Evolutionary conservation across 1,139 yeast species (phyloP).

Genomic region (Candida frijolesensis): DNA sequence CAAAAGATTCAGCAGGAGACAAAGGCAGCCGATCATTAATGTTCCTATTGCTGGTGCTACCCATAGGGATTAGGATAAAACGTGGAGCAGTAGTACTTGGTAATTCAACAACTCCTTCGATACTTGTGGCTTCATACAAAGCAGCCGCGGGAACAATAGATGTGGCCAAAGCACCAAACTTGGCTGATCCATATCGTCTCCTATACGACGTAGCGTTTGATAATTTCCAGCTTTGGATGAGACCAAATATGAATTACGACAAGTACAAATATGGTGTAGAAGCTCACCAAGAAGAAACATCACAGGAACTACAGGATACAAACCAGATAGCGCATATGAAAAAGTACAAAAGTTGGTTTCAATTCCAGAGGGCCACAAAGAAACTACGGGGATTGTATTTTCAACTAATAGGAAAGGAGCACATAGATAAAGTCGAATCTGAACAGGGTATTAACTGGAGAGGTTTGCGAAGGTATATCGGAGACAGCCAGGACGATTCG

Average conservation of each 20-base stretch:
- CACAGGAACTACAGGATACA: neutral
- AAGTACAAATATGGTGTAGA: conserved; percentile 16
- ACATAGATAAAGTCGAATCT: neutral
- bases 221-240: conserved; percentile 59
- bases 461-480: conserved; percentile 47
- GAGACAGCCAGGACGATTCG: conserved; percentile 33
- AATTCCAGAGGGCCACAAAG: conserved; percentile 24
- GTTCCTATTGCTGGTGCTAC: conserved; percentile 49
- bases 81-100: conserved; percentile 82
- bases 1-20: neutral
- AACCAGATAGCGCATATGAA: conserved; percentile 18
- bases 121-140: conserved; percentile 63
- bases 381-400: conserved; percentile 14
- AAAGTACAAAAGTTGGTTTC: conserved; percentile 23
- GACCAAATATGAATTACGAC: conserved; percentile 66
- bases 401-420: neutral
- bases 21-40: conserved; percentile 8
- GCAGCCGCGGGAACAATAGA: conserved; percentile 64
- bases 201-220: conserved; percentile 45
- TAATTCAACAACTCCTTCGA: conserved; percentile 72
- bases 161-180: conserved; percentile 48
- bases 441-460: conserved; percentile 29
- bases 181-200: conserved; percentile 57
- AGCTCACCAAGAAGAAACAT: conserved; percentile 6
- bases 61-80: conserved; percentile 57